Evolutionary conservation across 192 early-diverging fungal species (phyloP), one percentile per base, ranked within the genome.

Genomic region (Coemansia sp.): DNA sequence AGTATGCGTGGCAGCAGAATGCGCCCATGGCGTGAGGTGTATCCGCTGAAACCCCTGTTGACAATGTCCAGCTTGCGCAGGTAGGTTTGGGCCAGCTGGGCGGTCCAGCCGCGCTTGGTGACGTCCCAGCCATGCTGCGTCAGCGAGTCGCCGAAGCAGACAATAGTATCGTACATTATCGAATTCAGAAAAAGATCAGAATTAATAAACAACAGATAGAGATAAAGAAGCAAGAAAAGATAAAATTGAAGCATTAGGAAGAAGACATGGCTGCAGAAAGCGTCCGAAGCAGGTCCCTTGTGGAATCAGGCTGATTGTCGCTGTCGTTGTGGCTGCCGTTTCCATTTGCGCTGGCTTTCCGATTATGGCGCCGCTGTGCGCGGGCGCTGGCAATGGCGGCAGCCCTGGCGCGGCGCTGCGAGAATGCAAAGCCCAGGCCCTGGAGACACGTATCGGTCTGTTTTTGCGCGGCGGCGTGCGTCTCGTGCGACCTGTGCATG

Each of bases 61-160:
- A 74, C 17, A 1, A 80, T 59, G 48, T 74, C 77, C 3, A 73
- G 27, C 0, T 57, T 50, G 5, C 77, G 67, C 25, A 67, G 6
- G 53, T 80, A 80, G 0, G 55, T 10, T 14, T 47, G 52, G 0
- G 77, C 33, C 9, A 80, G 54, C 42, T 80, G 77, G 1, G 77
- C 71, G 0, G 61, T 57, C 77, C 77, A 80, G 17, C 77, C 77
- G 55, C 23, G 50, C 48, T 61, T 63, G 31, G 25, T 29, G 2
- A 80, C 71, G 45, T 70, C 64, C 67, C 62, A 74, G 53, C 71
- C 71, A 45, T 61, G 70, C 67, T 80, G 77, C 2, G 77, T 74
- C 23, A 80, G 27, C 29, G 68, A 71, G 61, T 80, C 77, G 17
- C 77, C 77, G 15, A 80, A 38, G 22, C 63, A 70, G 42, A 79